These are phyloP conservation scores for Pyrrhoderma lamaoense DNA, from an alignment of 1,284 basidiomycete species.

Conservation along the genomic window DNA sequence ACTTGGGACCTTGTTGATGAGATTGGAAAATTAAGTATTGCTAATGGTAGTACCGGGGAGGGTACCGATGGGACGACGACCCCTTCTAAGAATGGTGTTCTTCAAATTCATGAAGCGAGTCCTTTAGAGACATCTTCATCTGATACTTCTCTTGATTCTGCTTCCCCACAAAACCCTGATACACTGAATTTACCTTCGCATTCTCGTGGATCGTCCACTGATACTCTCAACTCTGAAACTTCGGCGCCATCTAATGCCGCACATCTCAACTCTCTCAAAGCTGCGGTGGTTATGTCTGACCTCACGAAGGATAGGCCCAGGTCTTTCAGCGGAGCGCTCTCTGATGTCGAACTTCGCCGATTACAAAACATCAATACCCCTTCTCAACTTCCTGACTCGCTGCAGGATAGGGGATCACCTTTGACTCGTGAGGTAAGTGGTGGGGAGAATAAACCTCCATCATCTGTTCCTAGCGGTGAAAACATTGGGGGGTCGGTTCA, in stretches of 20 bases:
- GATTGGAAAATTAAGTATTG: slow-evolving; percentile 62
- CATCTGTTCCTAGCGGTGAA: slow-evolving; percentile 42
- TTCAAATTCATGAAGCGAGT: slow-evolving; percentile 56
- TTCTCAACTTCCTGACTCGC: slow-evolving; percentile 15
- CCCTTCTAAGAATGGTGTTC: slow-evolving; percentile 48
- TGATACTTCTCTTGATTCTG: slow-evolving; percentile 57
- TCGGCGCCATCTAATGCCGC: slow-evolving; percentile 43
- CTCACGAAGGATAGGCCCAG: slow-evolving; percentile 70
- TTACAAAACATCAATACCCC: slow-evolving; percentile 46
- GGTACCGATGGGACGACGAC: slow-evolving; percentile 54
- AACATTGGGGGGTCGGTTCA: slow-evolving; percentile 40
- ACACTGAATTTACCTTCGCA: slow-evolving; percentile 54
- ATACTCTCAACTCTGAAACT: slow-evolving; percentile 52
- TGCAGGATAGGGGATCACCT: slow-evolving; percentile 17
- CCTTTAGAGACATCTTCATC: slow-evolving; percentile 61
- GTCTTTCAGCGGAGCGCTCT: slow-evolving; percentile 70
- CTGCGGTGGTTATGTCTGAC: slow-evolving; percentile 38
- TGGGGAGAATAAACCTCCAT: slow-evolving; percentile 29
- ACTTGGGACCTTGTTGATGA: slow-evolving; percentile 68
- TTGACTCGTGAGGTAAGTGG: slow-evolving; percentile 13
- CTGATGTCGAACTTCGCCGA: slow-evolving; percentile 61
- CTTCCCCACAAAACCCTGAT: slow-evolving; percentile 57
- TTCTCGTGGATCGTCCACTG: slow-evolving; percentile 70
- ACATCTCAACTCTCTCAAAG: slow-evolving; percentile 41
- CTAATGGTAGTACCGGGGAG: slow-evolving; percentile 39